Base-by-base conservation (phyloP, 345 rosid genomes). In the Citrus medica region DNA sequence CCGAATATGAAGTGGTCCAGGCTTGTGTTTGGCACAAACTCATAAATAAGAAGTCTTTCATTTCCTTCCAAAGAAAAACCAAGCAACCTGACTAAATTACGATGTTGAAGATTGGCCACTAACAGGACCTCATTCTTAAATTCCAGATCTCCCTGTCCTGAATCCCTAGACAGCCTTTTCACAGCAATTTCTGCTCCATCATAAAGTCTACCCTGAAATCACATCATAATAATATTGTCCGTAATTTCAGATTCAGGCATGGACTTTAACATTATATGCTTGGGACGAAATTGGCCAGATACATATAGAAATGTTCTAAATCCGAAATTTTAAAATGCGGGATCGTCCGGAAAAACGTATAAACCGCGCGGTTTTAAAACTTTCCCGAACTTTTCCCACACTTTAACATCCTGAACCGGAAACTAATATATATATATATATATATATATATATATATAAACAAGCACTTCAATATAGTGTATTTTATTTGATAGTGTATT, bases 41-140 rank as follows among this genome's bases (percentile, higher is more conserved):
- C 79, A 25, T 85, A 89, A 48, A 87, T 71, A 9, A 87, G 86
- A 59, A 89, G 85, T 64, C 85, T 84, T 62, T 87, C 89, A 4
- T 27, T 80, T 64, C 82, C 74, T 73, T 78, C 60, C 65, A 85
- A 53, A 81, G 77, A 85, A 35, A 84, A 89, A 7, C 89, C 87
- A 1, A 66, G 78, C 4, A 89, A 87, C 76, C 79, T 87, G 0
- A 87, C 88, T 10, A 89, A 76, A 67, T 85, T 87, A 12, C 85
- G 30, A 46, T 84, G 89, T 53, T 86, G 88, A 62, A 83, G 87
- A 78, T 80, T 83, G 19, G 91, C 88, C 25, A 86, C 74, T n/a
- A 86, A 27, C 5, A 73, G 25, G 5, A 84, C 88, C 69, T 88
- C 85, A 35, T 83, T 88, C 51, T 81, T 86, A 21, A 88, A 86